These are phyloP conservation scores for Aspergillus persii DNA, from an alignment of 2,329 filamentous ascomycete species.

Conservation along the genomic window DNA sequence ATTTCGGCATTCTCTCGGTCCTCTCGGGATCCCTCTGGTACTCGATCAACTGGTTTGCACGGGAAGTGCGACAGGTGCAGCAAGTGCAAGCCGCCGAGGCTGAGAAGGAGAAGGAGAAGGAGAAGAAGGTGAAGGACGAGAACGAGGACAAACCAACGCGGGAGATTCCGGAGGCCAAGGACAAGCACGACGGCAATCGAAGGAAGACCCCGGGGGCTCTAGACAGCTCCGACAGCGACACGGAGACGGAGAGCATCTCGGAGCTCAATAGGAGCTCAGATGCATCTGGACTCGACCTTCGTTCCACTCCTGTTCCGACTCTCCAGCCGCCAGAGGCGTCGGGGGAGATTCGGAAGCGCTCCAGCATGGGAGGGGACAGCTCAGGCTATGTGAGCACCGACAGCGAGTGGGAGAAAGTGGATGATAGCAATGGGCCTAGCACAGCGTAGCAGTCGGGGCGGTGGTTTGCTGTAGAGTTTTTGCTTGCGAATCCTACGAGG, in stretches of 20 bases:
- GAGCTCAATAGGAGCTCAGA: constrained; percentile 12
- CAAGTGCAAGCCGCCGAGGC: constrained; percentile 46
- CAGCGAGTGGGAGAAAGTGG: constrained; percentile 97
- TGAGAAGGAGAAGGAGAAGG: constrained; percentile 1
- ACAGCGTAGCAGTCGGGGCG: neutral
- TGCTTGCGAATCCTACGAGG: neutral
- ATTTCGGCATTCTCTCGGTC: constrained; percentile 79
- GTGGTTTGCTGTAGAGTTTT: neutral
- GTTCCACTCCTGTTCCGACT: constrained; percentile 27
- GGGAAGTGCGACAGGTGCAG: constrained; percentile 56
- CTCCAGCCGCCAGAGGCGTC: constrained; percentile 49
- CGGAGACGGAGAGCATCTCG: constrained; percentile 39
- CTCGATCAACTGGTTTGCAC: constrained; percentile 95
- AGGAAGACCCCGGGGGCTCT: constrained; percentile 32
- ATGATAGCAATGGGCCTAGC: constrained; percentile 33
- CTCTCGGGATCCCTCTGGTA: constrained; percentile 84
- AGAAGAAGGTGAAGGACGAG: constrained; percentile 28
- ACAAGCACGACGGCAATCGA: constrained; percentile 19
- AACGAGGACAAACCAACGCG: constrained; percentile 34
- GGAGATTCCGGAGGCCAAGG: constrained; percentile 29
- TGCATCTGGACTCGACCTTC: neutral
- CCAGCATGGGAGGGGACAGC: constrained; percentile 47
- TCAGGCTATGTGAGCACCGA: constrained; percentile 73
- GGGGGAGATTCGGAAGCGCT: constrained; percentile 45
- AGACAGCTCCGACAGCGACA: constrained; percentile 42